Evolutionary conservation across 129 eudicot species (phyloP), one percentile per base, ranked within the genome.

Genomic region (Saposhnikovia divaricata): DNA sequence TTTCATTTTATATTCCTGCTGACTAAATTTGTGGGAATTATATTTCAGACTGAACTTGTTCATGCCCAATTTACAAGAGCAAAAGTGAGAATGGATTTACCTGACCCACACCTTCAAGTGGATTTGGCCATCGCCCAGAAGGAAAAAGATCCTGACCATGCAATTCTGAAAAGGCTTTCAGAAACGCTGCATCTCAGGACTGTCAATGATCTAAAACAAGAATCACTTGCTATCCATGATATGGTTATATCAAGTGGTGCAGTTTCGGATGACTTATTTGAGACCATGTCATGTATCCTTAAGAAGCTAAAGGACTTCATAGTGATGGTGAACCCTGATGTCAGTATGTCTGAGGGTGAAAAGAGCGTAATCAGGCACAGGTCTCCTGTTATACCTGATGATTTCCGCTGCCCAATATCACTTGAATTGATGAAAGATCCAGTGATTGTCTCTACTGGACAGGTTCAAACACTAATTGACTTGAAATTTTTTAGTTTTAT

Each of bases 401-500:
- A 95, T 84, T 95, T 95, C 71, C 93, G 97, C 61, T 95, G 99
- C 79, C 98, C 99, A 18, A 90, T 95, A 83, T 92, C 99, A 21
- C 96, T 95, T 50, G 99, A 95, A 87, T 82, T 95, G 85, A 95
- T 95, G 99, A 91, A 85, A 88, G 99, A 95, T 88, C 99, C 99
- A 39, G 99, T 95, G 53, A 95, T 95, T 80, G 99, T 95, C 80
- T 95, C 99, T 6, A 92, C 99, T 2, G 99, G 98, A 23, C 99
- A 95, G 99, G 99, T 95, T 77, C 74, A 48, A 72, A 68, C 76
- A 79, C 7, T 19, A 14, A 45, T 1, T 42, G 63, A 48, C 38
- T 57, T 51, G 25, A 15, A 23, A 23, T 3, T 13, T 14, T 74
- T 74, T 2, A 46, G n/a, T 45, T 46, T 74, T 28, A 19, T 45